Evolutionary conservation across 2,329 filamentous ascomycete genomes (phyloP), one percentile per base, ranked within the genome.

Genomic region (Ceratocystis eucalypticola): DNA sequence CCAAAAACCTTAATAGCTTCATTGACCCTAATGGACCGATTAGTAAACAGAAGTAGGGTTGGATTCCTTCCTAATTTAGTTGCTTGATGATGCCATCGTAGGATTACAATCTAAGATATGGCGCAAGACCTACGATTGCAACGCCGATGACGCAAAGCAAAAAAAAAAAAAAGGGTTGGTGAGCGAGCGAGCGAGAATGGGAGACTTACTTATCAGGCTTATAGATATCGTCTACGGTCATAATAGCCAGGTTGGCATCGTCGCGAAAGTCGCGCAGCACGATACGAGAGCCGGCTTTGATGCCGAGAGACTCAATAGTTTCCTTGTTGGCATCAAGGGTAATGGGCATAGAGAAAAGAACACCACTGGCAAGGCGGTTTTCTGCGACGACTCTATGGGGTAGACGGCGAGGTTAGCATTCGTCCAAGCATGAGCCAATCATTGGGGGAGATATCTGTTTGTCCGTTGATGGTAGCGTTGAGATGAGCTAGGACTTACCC

Each of bases 1-100:
- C 93, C 94, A 75, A 97, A 97, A 73, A 99, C 94, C 75, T 93
- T 85, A 77, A 91, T 87, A 74, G 91, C 94, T 80, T 99, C 94
- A 76, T 89, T 88, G 70, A 84, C 77, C 84, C 90, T 94, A 70
- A 68, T 22, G 30, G 1, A 2, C 17, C 6, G 61, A 28, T 7
- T 37, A 69, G 66, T 73, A 53, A 71, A 68, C 41, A 68, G 22
- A 20, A 41, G 20, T 17, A 30, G 63, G 61, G 65, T 65, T 46
- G 37, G n/a, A 44, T 50, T 64, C 22, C 30, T 57, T 64, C 45
- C 53, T 59, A 41, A 25, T 28, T 65, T 62, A 48, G 62, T 45
- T 17, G 8, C 3, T 62, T 5, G 62, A 67, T 67, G 66, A 67
- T 67, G 66, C 66, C 66, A 67, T 67, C 63, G 66, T 33, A 65